Conservation (phyloP, 2,329 filamentous ascomycete genomes). For the Arthrobotrys megalospora region DNA sequence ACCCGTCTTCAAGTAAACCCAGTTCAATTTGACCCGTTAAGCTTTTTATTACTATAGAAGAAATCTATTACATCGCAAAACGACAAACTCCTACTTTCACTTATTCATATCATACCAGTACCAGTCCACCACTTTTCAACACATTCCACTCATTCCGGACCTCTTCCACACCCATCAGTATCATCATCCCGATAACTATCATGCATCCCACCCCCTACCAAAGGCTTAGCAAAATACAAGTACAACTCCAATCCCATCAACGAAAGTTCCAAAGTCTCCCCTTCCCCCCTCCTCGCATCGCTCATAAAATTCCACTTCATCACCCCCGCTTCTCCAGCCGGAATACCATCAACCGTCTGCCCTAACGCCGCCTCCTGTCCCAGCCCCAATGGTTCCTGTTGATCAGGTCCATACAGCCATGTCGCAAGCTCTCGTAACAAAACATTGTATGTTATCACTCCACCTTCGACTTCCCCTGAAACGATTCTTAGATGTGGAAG, state of each 20-base stretch:
- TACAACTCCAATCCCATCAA: slow-evolving; percentile 42
- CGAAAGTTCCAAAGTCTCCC: background rate
- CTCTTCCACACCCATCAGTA: slow-evolving; percentile 19
- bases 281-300: background rate
- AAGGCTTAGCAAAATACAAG: slow-evolving; percentile 50
- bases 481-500: slow-evolving; percentile 26
- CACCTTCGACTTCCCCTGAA: slow-evolving; percentile 33
- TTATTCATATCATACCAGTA: too few species aligned
- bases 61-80: too few species aligned
- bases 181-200: slow-evolving; percentile 14
- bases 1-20: too few species aligned
- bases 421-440: slow-evolving; percentile 11
- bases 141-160: background rate
- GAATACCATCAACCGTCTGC: slow-evolving; percentile 26
- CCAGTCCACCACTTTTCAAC: too few species aligned
- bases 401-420: slow-evolving; percentile 48
- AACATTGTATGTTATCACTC: slow-evolving; percentile 29
- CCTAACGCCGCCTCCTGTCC: slow-evolving; percentile 4
- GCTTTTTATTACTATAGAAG: too few species aligned
- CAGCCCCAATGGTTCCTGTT: slow-evolving; percentile 5
- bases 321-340: slow-evolving; percentile 39
- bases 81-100: too few species aligned
- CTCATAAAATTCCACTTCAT: slow-evolving; percentile 48
- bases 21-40: too few species aligned
- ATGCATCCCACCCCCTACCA: slow-evolving; percentile 40